phyloP scores from a whole-genome alignment of 1,139 yeast species.

The Martiniozyma asiatica region DNA sequence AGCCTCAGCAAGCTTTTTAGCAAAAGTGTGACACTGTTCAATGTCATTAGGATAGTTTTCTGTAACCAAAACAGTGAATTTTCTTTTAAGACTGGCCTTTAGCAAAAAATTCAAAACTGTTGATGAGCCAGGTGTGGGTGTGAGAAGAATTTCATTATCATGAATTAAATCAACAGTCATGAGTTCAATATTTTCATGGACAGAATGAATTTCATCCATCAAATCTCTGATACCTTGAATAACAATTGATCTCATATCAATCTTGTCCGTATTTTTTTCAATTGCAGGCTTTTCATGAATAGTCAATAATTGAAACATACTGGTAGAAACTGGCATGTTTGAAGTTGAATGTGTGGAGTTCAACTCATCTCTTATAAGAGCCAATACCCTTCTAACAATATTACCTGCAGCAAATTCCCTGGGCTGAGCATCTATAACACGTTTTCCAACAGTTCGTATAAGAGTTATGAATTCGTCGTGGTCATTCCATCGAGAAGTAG shows the following conservation, averaged over 20 bases:
- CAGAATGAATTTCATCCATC: slow-evolving; percentile 81
- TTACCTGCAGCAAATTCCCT: slow-evolving; percentile 83
- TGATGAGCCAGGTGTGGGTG: slow-evolving; percentile 87
- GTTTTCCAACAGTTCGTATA: slow-evolving; percentile 53
- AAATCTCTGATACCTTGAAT: slow-evolving; percentile 92
- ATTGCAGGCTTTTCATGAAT: slow-evolving; percentile 24
- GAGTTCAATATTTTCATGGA: slow-evolving; percentile 81
- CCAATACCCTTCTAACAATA: slow-evolving; percentile 79
- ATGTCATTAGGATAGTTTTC: slow-evolving; percentile 89
- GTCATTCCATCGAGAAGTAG: slow-evolving; percentile 80
- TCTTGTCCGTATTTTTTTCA: slow-evolving; percentile 12
- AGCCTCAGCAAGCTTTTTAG: slow-evolving; percentile 66
- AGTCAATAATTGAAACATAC: slow-evolving; percentile 83
- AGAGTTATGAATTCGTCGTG: slow-evolving; percentile 60
- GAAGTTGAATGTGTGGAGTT: slow-evolving; percentile 14
- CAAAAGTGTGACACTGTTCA: slow-evolving; percentile 64
- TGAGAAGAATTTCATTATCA: slow-evolving; percentile 80
- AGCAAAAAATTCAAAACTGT: slow-evolving; percentile 81
- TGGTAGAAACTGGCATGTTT: slow-evolving; percentile 54
- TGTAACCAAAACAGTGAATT: slow-evolving; percentile 83
- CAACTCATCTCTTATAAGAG: slow-evolving; percentile 81
- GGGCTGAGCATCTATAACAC: slow-evolving; percentile 54
- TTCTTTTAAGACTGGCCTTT: slow-evolving; percentile 81
- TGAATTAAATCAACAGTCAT: slow-evolving; percentile 91
- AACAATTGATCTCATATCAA: slow-evolving; percentile 71